Conservation (phyloP, 192 early-diverging fungal species). For the Entomortierella chlamydospora region DNA sequence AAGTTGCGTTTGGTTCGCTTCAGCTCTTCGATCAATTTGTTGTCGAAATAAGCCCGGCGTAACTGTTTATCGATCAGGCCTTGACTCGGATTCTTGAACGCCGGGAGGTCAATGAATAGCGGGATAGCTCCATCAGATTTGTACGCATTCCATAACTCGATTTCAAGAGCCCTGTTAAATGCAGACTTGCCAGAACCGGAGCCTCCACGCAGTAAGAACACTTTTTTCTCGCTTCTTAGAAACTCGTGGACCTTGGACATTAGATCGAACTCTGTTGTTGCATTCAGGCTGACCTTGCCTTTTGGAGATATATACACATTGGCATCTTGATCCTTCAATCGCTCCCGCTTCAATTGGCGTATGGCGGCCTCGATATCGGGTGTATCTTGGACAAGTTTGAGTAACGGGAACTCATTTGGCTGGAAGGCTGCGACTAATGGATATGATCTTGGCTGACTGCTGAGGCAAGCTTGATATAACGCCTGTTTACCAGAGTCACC, state of each 20-base stretch:
- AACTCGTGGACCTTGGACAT: background rate
- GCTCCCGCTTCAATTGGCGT: too few relatives aligned
- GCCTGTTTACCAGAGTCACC: too few relatives aligned
- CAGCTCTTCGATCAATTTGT: background rate
- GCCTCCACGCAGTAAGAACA: background rate
- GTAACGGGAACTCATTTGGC: too few relatives aligned
- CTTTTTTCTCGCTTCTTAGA: background rate
- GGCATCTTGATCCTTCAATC: too few relatives aligned
- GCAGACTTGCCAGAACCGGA: constrained; percentile 15
- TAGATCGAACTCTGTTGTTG: background rate
- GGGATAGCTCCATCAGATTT: background rate
- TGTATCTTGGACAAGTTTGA: too few relatives aligned
- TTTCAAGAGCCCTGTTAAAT: constrained; percentile 3
- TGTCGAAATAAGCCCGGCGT: background rate
- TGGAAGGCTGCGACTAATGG: too few relatives aligned
- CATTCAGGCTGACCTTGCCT: too few relatives aligned
- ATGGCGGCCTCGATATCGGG: too few relatives aligned
- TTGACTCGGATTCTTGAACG: background rate
- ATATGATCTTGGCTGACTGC: too few relatives aligned
- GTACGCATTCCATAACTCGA: background rate
- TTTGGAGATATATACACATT: too few relatives aligned
- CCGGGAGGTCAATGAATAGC: background rate
- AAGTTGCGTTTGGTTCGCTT: background rate
- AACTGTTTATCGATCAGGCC: background rate
- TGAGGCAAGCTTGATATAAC: too few relatives aligned